Percentiles rank a stretch among this genome's conserved stretches.
These are phyloP conservation scores for Senecio squalidus DNA, from an alignment of 140 eudicot species.

Conservation along the genomic window DNA sequence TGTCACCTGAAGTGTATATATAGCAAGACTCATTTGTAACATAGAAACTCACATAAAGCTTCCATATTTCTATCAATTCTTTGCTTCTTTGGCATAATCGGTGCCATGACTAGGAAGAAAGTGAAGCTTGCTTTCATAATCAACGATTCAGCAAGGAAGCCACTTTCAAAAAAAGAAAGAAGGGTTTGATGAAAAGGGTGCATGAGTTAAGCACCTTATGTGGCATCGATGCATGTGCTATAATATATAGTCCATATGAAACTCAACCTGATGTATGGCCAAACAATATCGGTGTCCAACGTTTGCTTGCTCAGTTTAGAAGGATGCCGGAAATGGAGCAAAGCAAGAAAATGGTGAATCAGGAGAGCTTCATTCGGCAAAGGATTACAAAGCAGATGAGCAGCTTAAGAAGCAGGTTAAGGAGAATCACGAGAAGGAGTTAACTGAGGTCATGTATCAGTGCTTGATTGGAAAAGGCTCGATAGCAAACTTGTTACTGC, in stretches of 20 bases:
- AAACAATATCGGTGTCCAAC: conserved; percentile 34
- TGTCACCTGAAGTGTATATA: conserved; percentile 22
- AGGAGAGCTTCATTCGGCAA: conserved; percentile 43
- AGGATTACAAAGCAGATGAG: conserved; percentile 43
- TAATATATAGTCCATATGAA: conserved; percentile 53
- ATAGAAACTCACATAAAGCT: conserved; percentile 22
- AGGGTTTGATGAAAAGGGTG: conserved; percentile 61
- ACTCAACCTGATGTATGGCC: conserved; percentile 67
- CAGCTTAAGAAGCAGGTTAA: conserved; percentile 48
- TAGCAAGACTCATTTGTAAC: conserved; percentile 25
- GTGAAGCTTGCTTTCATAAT: conserved; percentile 64
- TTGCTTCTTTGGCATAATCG: conserved; percentile 19
- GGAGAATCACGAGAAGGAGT: conserved; percentile 54
- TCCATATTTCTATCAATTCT: conserved; percentile 20
- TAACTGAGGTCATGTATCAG: conserved; percentile 45
- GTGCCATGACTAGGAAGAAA: conserved; percentile 59
- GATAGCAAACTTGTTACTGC: conserved; percentile 32
- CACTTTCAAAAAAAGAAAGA: conserved; percentile 60
- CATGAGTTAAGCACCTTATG: conserved; percentile 56
- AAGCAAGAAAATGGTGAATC: conserved; percentile 62
- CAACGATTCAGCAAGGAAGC: conserved; percentile 57
- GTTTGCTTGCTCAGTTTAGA: conserved; percentile 45
- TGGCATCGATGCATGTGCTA: conserved; percentile 56
- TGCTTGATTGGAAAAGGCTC: conserved; percentile 50
- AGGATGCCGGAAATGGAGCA: conserved; percentile 62